Base-by-base conservation (phyloP, 345 rosid species). In the Sapria himalayana region DNA sequence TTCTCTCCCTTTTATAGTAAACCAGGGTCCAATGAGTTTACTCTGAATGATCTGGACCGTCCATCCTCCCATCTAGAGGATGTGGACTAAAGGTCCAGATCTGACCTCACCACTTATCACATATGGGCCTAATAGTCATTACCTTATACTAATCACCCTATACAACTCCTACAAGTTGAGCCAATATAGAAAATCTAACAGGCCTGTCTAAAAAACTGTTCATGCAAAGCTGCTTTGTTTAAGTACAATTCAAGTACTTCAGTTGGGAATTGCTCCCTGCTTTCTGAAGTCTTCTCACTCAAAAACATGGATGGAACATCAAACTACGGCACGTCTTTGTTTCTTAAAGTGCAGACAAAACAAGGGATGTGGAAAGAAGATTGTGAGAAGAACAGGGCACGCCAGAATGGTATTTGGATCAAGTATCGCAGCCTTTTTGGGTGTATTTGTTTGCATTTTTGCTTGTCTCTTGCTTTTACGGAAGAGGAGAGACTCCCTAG, bases 221-320 rank as follows among this genome's bases (percentile, higher is more conserved):
- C 64, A 0, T 54, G 69, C 49, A 54, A 50, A 43, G 61, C 67
- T 22, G 63, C 52, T 47, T 33, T 52, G 2, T 65, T 54, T 37
- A 20, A 14, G 1, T 8, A 24, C 4, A n/a, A n/a, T n/a, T n/a
- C n/a, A n/a, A n/a, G n/a, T n/a, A n/a, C n/a, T n/a, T n/a, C n/a
- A n/a, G n/a, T n/a, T n/a, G 39, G 33, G n/a, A 27, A 20, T 19
- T 9, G 52, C 21, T 20, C 12, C 39, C 7, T 16, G 50, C 18
- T 39, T 33, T 27, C 22, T 14, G 38, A 39, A 1, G 33, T 54
- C 0, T 37, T 55, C 27, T 39, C 59, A 9, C 8, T 47, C 3
- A 19, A 19, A 7, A 47, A 16, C 4, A 1, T 3, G 20, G 20
- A 20, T 3, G 21, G 25, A 21, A 42, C 33, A 7, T 16, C 19